Evolutionary conservation across 2,329 filamentous ascomycete species (phyloP).

Genomic region (Calonectria leucothoes): DNA sequence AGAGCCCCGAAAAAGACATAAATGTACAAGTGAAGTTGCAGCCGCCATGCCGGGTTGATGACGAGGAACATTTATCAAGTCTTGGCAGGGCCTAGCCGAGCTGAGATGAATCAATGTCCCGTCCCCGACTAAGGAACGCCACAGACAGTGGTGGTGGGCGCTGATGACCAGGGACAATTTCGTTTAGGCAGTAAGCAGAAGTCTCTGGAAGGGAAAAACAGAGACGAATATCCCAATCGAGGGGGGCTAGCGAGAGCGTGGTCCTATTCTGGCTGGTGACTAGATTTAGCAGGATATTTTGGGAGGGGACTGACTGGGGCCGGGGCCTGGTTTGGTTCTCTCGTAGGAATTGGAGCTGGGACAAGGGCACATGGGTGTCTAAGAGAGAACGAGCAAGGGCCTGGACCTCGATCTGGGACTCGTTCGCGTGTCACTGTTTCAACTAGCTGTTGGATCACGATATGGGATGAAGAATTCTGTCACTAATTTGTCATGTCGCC

Average conservation of each 20-base stretch:
- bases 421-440: neutral
- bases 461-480: neutral
- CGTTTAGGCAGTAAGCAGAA: neutral
- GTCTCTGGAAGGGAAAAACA: neutral
- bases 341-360: neutral
- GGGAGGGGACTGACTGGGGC: neutral
- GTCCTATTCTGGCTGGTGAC: neutral
- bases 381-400: neutral
- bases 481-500: neutral
- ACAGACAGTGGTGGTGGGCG: neutral
- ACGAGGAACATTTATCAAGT: neutral
- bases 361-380: neutral
- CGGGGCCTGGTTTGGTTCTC: neutral
- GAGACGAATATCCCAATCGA: neutral
- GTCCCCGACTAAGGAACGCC: neutral
- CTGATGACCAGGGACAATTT: neutral
- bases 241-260: neutral
- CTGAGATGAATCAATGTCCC: neutral
- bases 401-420: neutral
- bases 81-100: neutral
- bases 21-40: too few relatives aligned
- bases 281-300: neutral
- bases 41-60: too few relatives aligned
- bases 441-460: neutral
- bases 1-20: too few relatives aligned